Evolutionary conservation across 2,329 filamentous ascomycete species (phyloP).

Genomic region (Pleochaeta shiraiana): DNA sequence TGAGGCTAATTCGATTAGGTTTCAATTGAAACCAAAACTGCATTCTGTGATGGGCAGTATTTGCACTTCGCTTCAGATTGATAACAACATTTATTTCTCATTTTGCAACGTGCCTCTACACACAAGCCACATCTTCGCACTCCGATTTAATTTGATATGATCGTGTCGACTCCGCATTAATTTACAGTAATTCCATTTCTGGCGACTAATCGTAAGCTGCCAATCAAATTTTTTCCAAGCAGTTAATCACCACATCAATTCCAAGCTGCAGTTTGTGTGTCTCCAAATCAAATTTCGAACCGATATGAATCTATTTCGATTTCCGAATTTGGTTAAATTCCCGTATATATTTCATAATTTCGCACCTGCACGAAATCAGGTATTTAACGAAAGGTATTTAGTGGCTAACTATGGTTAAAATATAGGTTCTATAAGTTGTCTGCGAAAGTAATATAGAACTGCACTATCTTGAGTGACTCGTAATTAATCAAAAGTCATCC

Average conservation of each 20-base stretch:
- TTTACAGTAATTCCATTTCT: slow-evolving; percentile 6
- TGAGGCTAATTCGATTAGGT: slow-evolving; percentile 17
- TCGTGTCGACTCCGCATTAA: slow-evolving; percentile 5
- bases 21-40: slow-evolving; percentile 14
- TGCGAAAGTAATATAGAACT: too few species aligned
- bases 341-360: too few species aligned
- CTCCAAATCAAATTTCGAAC: too few species aligned
- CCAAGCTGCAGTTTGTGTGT: too few species aligned
- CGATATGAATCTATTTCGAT: too few species aligned
- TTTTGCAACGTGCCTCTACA: slow-evolving; percentile 15
- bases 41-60: slow-evolving; percentile 14
- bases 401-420: too few species aligned
- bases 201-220: slow-evolving; percentile 13
- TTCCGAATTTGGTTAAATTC: too few species aligned
- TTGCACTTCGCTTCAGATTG: slow-evolving; percentile 6
- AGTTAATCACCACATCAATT: neutral
- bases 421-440: too few species aligned
- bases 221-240: neutral
- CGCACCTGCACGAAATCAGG: too few species aligned
- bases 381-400: too few species aligned
- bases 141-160: neutral
- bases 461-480: too few species aligned
- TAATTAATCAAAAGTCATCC: too few species aligned
- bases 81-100: slow-evolving; percentile 11
- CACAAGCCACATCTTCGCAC: neutral